These are phyloP conservation scores for Colletotrichum scovillei DNA, from an alignment of 2,329 filamentous ascomycete genomes.

Conservation along the genomic window DNA sequence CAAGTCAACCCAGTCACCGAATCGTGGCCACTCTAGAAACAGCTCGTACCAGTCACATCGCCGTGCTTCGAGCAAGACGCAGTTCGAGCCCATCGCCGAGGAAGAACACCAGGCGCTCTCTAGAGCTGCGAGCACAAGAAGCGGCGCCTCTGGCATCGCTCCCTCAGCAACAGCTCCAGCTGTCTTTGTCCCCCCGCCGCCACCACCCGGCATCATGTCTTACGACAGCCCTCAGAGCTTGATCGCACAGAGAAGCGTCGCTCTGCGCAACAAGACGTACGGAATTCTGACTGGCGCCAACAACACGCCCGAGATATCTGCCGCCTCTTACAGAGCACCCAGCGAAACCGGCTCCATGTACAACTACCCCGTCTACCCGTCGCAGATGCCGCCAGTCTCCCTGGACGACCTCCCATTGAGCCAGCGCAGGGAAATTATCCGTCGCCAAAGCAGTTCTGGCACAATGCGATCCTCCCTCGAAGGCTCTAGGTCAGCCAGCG, in stretches of 20 bases:
- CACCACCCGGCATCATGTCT: constrained; percentile 57
- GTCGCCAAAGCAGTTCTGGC: constrained; percentile 55
- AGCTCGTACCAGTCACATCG: constrained; percentile 35
- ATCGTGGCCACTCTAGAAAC: constrained; percentile 20
- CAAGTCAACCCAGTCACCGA: constrained; percentile 40
- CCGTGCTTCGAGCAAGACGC: constrained; percentile 21
- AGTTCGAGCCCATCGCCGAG: constrained; percentile 28
- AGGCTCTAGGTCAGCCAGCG: constrained; percentile 15
- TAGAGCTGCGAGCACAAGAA: constrained; percentile 1
- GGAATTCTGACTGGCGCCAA: constrained; percentile 46
- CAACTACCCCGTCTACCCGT: constrained; percentile 47
- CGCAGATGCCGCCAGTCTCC: constrained; percentile 5
- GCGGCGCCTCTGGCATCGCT: constrained; percentile 35
- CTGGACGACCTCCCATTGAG: constrained; percentile 79
- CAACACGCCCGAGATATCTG: constrained; percentile 41
- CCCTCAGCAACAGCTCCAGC: constrained; percentile 35
- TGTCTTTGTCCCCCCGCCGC: constrained; percentile 23
- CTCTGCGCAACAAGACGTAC: constrained; percentile 64
- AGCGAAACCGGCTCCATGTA: constrained; percentile 57
- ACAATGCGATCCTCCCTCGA: constrained; percentile 43
- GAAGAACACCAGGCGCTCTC: background rate
- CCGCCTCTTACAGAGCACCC: constrained; percentile 39
- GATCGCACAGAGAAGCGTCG: constrained; percentile 65
- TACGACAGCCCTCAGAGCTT: constrained; percentile 66
- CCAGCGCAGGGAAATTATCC: constrained; percentile 72